These are phyloP conservation scores for Umbelopsis sp. DNA, from an alignment of 192 early-diverging fungal species.

Conservation along the genomic window DNA sequence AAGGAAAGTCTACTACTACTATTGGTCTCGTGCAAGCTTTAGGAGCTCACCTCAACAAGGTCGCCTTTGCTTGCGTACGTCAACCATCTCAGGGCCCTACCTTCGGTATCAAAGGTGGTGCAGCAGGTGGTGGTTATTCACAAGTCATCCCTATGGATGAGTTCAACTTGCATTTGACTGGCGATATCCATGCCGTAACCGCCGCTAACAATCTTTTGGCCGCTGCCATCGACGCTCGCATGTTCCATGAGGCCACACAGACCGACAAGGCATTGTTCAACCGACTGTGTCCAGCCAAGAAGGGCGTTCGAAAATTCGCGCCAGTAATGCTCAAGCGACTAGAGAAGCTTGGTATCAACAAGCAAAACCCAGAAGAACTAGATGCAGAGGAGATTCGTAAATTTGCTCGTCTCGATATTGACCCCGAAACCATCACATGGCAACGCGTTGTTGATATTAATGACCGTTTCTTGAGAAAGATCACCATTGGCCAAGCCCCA, in stretches of 20 bases:
- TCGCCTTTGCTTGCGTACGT: constrained; percentile 94
- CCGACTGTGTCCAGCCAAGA: constrained; percentile 86
- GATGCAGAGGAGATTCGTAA: constrained; percentile 73
- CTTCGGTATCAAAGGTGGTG: constrained; percentile 99
- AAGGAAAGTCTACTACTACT: constrained; percentile 98
- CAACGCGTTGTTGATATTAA: constrained; percentile 96
- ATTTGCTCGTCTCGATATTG: constrained; percentile 94
- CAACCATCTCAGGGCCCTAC: constrained; percentile 99
- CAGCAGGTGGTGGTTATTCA: constrained; percentile 97
- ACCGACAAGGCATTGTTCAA: constrained; percentile 80
- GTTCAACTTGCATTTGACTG: constrained; percentile 98
- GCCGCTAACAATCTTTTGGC: constrained; percentile 98
- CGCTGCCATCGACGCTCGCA: constrained; percentile 96
- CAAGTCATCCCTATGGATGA: constrained; percentile 99
- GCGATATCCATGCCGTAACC: constrained; percentile 97
- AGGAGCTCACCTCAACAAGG: constrained; percentile 88
- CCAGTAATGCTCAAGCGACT: constrained; percentile 86
- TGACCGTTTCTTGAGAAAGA: constrained; percentile 92
- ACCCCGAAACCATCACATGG: constrained; percentile 94
- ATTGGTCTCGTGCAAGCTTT: constrained; percentile 95
- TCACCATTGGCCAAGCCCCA: constrained; percentile 85
- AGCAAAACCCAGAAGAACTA: constrained; percentile 78
- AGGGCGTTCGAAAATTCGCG: constrained; percentile 83
- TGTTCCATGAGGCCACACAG: constrained; percentile 95
- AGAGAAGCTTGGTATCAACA: constrained; percentile 78